Conservation (phyloP, 1,284 basidiomycete genomes). For the Cutaneotrichosporon daszewskae region DNA sequence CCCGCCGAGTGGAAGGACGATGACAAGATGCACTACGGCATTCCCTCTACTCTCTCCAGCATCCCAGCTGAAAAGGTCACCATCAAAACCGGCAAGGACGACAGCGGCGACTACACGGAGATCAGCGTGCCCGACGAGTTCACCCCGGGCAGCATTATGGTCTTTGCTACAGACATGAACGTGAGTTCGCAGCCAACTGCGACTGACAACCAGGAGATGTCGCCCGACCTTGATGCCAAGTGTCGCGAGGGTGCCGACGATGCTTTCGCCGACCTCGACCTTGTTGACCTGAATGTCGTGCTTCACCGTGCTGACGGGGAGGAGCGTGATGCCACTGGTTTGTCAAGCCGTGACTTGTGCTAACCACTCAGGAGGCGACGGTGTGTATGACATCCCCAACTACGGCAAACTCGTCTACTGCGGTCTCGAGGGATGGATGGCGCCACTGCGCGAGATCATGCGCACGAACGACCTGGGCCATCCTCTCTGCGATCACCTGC, state of each 20-base stretch:
- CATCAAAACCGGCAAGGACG: conserved; percentile 52
- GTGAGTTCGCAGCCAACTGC: too few relatives aligned
- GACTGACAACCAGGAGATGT: conserved; percentile 51
- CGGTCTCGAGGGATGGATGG: conserved; percentile 94
- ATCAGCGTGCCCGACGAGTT: conserved; percentile 77
- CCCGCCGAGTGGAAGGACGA: conserved; percentile 60
- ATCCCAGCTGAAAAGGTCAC: conserved; percentile 55
- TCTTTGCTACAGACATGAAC: conserved; percentile 73
- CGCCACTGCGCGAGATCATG: conserved; percentile 73
- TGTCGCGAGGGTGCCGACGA: conserved; percentile 63
- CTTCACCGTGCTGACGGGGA: conserved; percentile 81
- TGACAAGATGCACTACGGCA: conserved; percentile 59
- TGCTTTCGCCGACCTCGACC: conserved; percentile 66
- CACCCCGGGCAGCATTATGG: conserved; percentile 84
- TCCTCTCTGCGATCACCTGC: conserved; percentile 75
- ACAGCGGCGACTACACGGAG: conserved; percentile 66
- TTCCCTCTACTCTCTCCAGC: conserved; percentile 65
- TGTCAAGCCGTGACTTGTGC: too few relatives aligned
- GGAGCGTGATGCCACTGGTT: conserved; percentile 81
- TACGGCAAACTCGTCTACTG: conserved; percentile 74
- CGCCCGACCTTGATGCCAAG: conserved; percentile 62
- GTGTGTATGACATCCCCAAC: conserved; percentile 71
- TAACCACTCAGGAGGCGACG: conserved; percentile 56
- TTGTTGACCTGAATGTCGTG: conserved; percentile 80
- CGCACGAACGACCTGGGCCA: conserved; percentile 85